Evolutionary conservation across 345 rosid species (phyloP), one percentile per base, ranked within the genome.

Genomic region (Microthlaspi erraticum): DNA sequence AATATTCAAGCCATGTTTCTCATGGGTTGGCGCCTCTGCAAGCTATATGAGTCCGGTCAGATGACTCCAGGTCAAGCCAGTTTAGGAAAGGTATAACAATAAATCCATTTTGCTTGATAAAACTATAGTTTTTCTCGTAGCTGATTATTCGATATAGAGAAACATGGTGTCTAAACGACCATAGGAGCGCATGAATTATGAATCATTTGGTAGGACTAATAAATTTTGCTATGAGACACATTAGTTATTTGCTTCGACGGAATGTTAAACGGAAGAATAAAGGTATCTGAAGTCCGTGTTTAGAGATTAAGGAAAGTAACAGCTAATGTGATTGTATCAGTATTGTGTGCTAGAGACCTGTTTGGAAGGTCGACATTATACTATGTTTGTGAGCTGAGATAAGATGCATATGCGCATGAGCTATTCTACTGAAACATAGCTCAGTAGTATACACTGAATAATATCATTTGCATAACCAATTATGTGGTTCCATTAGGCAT

Each of bases 51-150:
- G 77, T 46, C 60, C 9, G 98, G 93, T 70, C 83, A 75, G 73
- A 87, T 95, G 93, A 95, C 99, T 49, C 81, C 91, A 0, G 99
- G 98, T 71, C 96, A 90, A 32, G 97, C 98, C 76, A 95, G 99
- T 84, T 81, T 92, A 78, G 99, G 87, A 75, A 95, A 95, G 97
- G 99, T 95, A 87, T 29, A 19, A 34, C 38, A 54, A 29, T 29
- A n/a, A 23, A 17, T 26, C 64, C 50, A 13, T 61, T 44, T 61
- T n/a, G 34, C 36, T 37, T 68, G 3, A 16, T 13, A 74, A 11
- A 14, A 37, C 5, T 56, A n/a, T 3, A 31, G 6, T 19, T 18
- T 31, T 42, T 48, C 51, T 37, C n/a, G n/a, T 38, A 46, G 7
- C 16, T 56, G 23, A 46, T 29, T 3, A 48, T 65, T 48, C 0